Conservation (phyloP, 805 yeast species). For the Saturnispora diversa region DNA sequence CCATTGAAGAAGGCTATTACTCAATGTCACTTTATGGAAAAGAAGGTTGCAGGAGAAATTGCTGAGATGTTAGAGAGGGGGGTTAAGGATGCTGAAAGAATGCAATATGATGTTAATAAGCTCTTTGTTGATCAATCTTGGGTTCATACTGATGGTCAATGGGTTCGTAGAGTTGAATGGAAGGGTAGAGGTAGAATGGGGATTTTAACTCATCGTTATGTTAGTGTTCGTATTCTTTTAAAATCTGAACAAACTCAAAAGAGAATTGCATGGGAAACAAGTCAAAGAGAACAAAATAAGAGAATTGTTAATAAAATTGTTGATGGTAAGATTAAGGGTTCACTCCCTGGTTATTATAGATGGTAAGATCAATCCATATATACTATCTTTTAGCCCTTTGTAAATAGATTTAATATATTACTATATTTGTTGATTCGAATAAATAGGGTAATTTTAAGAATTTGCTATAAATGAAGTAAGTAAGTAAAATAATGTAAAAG, state of each 20-base stretch:
- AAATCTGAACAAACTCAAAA: slow-evolving; percentile 56
- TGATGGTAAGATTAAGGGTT: slow-evolving; percentile 40
- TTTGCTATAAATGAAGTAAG: too few relatives aligned
- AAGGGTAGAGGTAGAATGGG: slow-evolving; percentile 93
- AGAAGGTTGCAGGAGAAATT: slow-evolving; percentile 71
- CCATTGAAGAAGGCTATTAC: slow-evolving; percentile 75
- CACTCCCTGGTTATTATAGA: slow-evolving; percentile 43
- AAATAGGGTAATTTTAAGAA: slow-evolving; percentile 1
- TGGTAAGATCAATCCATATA: slow-evolving; percentile 33
- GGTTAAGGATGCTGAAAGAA: slow-evolving; percentile 53
- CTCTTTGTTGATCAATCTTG: slow-evolving; percentile 74
- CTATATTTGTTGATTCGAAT: too few relatives aligned
- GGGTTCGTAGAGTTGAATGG: slow-evolving; percentile 62
- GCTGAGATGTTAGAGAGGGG: slow-evolving; percentile 70
- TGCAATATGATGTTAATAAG: slow-evolving; percentile 52
- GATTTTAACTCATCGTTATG: slow-evolving; percentile 61
- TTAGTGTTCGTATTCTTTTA: slow-evolving; percentile 73
- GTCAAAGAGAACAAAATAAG: slow-evolving; percentile 40
- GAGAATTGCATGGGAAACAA: slow-evolving; percentile 53
- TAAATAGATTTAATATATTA: too few relatives aligned
- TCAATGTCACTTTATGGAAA: slow-evolving; percentile 82
- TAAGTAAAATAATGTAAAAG: background rate
- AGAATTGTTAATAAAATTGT: slow-evolving; percentile 37
- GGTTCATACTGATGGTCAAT: slow-evolving; percentile 84
- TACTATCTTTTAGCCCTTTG: too few relatives aligned